A percentile compares a stretch with the other conserved stretches of the same genome.
Evolutionary conservation across 768 basidiomycete species (phyloP).

Genomic region (Strobilomyces confusus): DNA sequence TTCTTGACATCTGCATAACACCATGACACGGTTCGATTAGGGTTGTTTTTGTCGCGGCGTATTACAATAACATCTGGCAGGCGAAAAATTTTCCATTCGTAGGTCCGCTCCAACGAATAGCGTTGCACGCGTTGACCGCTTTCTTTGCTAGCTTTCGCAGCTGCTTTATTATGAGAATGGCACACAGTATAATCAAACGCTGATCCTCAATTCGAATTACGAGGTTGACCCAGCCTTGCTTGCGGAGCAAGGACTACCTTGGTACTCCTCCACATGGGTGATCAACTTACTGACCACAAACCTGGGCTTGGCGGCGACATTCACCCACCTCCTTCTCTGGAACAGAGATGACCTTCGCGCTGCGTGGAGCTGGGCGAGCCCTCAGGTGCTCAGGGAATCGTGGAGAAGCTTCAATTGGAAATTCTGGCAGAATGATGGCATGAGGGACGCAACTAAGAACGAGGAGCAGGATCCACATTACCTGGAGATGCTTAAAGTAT

Average conservation of each 20-base stretch:
- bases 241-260: constrained; percentile 28
- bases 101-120: constrained; percentile 28
- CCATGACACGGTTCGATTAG: constrained; percentile 13
- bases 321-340: constrained; percentile 52
- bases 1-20: not conserved
- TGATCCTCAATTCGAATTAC: constrained; percentile 51
- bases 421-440: constrained; percentile 32
- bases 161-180: constrained; percentile 50
- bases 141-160: constrained; percentile 39
- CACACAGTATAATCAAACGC: constrained; percentile 47
- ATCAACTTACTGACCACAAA: constrained; percentile 19
- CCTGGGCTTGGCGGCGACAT: constrained; percentile 41
- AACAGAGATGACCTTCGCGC: constrained; percentile 45
- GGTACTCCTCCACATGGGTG: constrained; percentile 27
- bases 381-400: constrained; percentile 22
- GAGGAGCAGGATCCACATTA: constrained; percentile 52
- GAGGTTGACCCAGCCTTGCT: constrained; percentile 37
- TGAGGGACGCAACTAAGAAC: constrained; percentile 29
- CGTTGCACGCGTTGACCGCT: not conserved
- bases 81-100: constrained; percentile 59
- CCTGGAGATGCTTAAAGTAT: constrained; percentile 44
- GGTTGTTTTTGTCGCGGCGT: constrained; percentile 37
- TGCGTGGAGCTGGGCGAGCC: constrained; percentile 45
- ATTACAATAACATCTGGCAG: constrained; percentile 52
- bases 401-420: constrained; percentile 33